Evolutionary conservation across 2,329 filamentous ascomycete species (phyloP), one percentile per base, ranked within the genome.

Genomic region (Cytospora piceicola): DNA sequence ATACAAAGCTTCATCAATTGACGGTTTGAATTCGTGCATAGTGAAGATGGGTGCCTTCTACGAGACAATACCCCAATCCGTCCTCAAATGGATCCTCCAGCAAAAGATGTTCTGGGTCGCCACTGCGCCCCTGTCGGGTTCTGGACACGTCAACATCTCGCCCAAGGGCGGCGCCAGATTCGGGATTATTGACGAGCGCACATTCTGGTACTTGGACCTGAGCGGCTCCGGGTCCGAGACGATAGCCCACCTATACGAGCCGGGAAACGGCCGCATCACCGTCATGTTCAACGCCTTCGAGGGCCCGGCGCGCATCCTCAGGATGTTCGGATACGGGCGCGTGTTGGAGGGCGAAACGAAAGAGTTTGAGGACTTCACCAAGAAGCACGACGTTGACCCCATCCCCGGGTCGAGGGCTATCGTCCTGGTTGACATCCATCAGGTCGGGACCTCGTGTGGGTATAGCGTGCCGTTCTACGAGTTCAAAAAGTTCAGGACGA

Each of bases 211-310:
- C 73, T 81, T 93, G 63, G 91, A 94, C 73, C 85, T 88, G 67
- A 92, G 88, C 1, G 91, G 91, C 34, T 91, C 88, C 36, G 91
- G 91, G 29, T 88, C 83, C 72, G 91, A 94, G 78, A 94, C 91
- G 3, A 89, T 94, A 67, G 82, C 86, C 5, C 91, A 94, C 72
- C 77, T 92, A 14, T 88, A 92, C 73, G 91, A 94, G 73, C 75
- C 73, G 0, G 73, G 72, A 7, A 94, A 94, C 71, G 89, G 88
- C 34, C 85, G 91, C 20, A 83, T 91, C 22, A 92, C 90, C 7
- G 78, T 94, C 72, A 88, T 93, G 83, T 92, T 93, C 77, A 89
- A 65, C 36, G 75, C 77, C 2, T 79, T 80, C 58, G 75, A 79
- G 32, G 77, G 77, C 0, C 72, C 76, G 14, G 75, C 78, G 0